phyloP scores from a whole-genome alignment of 441 rosid species.

The Pelargonium citronellum region DNA sequence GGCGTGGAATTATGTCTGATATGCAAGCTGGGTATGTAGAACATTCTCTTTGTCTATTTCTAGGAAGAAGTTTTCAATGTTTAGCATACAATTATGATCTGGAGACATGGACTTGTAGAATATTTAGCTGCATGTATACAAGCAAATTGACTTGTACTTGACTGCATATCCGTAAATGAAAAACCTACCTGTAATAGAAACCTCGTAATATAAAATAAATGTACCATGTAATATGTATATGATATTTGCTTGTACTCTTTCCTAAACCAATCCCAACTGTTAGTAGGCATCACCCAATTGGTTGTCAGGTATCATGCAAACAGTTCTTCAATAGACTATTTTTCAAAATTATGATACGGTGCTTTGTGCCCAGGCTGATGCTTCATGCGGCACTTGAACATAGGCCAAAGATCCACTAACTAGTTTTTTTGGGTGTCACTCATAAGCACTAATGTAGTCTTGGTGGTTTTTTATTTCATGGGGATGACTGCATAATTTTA shows the following conservation, averaged over 20 bases:
- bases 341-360: neutral
- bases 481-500: constrained; percentile 2
- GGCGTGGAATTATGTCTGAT: constrained; percentile 94
- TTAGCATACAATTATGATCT: neutral
- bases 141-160: neutral
- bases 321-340: neutral
- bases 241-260: constrained; percentile 4
- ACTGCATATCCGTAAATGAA: neutral
- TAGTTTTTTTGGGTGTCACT: neutral
- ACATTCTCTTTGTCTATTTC: constrained; percentile 15
- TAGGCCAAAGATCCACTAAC: neutral
- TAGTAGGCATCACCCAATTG: neutral
- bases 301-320: neutral
- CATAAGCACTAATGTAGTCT: neutral
- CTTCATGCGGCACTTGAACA: neutral
- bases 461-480: neutral
- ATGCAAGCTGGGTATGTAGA: constrained; percentile 79
- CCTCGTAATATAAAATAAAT: neutral
- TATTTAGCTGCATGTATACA: neutral
- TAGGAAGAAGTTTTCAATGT: neutral
- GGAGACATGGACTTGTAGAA: neutral
- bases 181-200: neutral
- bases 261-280: neutral
- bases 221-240: neutral
- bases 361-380: no score